Conservation (phyloP, 352 stramenopile genomes). For the Phytophthora melonis region DNA sequence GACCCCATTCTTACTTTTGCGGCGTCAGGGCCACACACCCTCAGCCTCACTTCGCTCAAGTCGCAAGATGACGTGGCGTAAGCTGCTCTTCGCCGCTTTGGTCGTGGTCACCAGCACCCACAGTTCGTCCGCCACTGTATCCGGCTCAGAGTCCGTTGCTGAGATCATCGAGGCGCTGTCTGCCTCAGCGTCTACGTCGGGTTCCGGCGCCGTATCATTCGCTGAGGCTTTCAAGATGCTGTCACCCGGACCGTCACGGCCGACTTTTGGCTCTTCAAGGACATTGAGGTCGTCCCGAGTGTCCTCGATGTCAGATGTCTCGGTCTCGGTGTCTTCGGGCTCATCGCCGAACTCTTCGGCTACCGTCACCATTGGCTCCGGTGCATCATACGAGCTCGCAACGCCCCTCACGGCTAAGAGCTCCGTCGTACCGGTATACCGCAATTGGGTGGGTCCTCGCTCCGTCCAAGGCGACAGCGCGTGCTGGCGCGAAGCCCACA, state of each 20-base stretch:
- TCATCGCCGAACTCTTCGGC: constrained; percentile 32
- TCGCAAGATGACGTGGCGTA: constrained; percentile 12
- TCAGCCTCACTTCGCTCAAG: not conserved
- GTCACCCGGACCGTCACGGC: not conserved
- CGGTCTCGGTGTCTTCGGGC: constrained; percentile 16
- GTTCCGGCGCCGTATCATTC: constrained; percentile 15
- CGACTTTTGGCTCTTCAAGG: not conserved
- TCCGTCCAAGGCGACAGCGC: constrained; percentile 10
- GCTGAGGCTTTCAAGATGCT: not conserved
- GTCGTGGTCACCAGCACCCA: constrained; percentile 2
- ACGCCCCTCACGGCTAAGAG: constrained; percentile 33
- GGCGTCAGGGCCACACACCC: not conserved
- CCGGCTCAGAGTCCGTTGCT: constrained; percentile 8
- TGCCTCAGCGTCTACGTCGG: constrained; percentile 10
- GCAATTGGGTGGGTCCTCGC: constrained; percentile 48
- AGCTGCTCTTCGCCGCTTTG: constrained; percentile 4
- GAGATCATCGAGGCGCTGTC: constrained; percentile 10
- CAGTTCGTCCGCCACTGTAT: constrained; percentile 1
- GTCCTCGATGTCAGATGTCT: constrained; percentile 11
- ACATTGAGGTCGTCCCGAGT: not conserved
- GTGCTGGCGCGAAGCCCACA: constrained; percentile 15
- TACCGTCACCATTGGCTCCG: constrained; percentile 20
- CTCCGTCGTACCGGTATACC: constrained; percentile 27
- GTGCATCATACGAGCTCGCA: constrained; percentile 27
- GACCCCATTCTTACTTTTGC: constrained; percentile 34